Percentiles rank a stretch among this genome's conserved stretches.
Conservation (phyloP, 805 yeast species). For the Candida coleopterorum region DNA sequence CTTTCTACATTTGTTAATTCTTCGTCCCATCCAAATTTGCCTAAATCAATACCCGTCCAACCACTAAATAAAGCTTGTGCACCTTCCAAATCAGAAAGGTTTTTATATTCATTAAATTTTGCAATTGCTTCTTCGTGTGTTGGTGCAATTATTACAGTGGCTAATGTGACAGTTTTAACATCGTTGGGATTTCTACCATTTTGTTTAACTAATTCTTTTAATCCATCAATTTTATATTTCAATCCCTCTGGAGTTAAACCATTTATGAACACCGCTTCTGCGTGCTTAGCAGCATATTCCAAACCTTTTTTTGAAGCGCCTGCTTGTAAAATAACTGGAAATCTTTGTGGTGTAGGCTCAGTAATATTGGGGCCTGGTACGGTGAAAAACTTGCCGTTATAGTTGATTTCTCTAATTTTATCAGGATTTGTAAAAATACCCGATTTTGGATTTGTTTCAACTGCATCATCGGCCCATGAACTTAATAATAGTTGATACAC, state of each 20-base stretch:
- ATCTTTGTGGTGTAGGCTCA: conserved; percentile 36
- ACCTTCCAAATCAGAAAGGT: conserved; percentile 36
- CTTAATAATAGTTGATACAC: conserved; percentile 35
- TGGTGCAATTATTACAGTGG: conserved; percentile 34
- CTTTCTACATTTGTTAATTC: conserved; percentile 26
- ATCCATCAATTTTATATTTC: conserved; percentile 22
- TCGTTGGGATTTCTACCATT: conserved; percentile 30
- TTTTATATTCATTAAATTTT: conserved; percentile 28
- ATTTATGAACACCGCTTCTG: conserved; percentile 39
- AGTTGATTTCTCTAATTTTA: conserved; percentile 37
- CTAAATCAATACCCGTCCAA: conserved; percentile 39
- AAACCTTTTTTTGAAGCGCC: conserved; percentile 41
- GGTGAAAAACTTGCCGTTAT: conserved; percentile 35
- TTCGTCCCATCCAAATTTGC: conserved; percentile 27
- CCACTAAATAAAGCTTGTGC: conserved; percentile 36
- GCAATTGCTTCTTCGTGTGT: conserved; percentile 40
- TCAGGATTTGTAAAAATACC: conserved; percentile 36
- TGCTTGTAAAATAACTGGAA: conserved; percentile 43
- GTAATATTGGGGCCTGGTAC: conserved; percentile 43
- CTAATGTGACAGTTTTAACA: conserved; percentile 33
- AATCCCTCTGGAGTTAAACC: conserved; percentile 28
- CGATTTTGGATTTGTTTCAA: conserved; percentile 19
- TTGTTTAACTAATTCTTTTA: conserved; percentile 29
- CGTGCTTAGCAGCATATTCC: conserved; percentile 39
- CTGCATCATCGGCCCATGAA: conserved; percentile 44